These are phyloP conservation scores for Pisolithus microcarpus DNA, from an alignment of 768 basidiomycete species.

Conservation along the genomic window DNA sequence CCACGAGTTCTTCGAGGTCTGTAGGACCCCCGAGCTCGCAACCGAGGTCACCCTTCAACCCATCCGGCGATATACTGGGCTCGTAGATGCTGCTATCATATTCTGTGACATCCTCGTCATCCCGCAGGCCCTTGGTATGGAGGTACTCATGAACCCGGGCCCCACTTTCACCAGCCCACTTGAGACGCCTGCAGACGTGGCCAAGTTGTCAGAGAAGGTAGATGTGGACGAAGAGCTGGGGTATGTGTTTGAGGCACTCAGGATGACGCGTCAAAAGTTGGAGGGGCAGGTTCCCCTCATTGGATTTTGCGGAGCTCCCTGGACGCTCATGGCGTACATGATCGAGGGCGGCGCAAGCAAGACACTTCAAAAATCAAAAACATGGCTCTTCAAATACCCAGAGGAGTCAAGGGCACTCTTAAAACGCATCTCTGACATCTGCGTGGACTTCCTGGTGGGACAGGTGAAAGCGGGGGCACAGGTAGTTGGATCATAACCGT, in stretches of 20 bases:
- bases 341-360: conserved; percentile 93
- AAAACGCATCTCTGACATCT: conserved; percentile 76
- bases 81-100: conserved; percentile 94
- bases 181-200: conserved; percentile 63
- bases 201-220: conserved; percentile 52
- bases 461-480: conserved; percentile 96
- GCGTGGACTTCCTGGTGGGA: conserved; percentile 83
- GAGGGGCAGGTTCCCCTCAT: conserved; percentile 90
- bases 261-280: conserved; percentile 69
- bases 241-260: conserved; percentile 92
- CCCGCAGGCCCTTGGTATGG: conserved; percentile 97
- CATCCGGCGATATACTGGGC: conserved; percentile 76
- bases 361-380: conserved; percentile 84
- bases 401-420: conserved; percentile 75
- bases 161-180: conserved; percentile 88
- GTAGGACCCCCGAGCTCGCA: conserved; percentile 85
- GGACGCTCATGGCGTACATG: conserved; percentile 99
- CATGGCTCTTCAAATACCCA: conserved; percentile 90
- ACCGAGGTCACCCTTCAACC: conserved; percentile 90
- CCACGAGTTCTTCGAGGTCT: conserved; percentile 94
- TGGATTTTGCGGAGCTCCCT: conserved; percentile 95
- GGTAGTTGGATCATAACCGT: conserved; percentile 36
- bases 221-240: conserved; percentile 79
- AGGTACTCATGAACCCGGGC: conserved; percentile 87
- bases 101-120: conserved; percentile 98